Evolutionary conservation across 768 basidiomycete genomes (phyloP).

Genomic region (Auriculariales sp.): DNA sequence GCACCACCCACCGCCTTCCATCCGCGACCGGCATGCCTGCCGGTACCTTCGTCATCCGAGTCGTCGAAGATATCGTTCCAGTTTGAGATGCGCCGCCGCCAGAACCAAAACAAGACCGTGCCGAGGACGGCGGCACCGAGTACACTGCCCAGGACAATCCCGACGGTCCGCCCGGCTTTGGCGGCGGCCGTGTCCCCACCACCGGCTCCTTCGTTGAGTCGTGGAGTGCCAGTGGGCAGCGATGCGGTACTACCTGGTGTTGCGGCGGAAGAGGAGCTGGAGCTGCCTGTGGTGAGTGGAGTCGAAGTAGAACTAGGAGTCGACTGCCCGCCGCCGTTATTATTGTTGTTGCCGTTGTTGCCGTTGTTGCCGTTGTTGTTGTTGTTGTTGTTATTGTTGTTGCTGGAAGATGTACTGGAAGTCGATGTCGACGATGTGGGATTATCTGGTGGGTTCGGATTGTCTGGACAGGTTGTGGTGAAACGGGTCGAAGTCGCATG

Average conservation of each 20-base stretch:
- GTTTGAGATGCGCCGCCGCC: background rate
- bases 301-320: background rate
- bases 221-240: background rate
- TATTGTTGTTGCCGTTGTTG: background rate
- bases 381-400: background rate
- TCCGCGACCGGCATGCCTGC: background rate
- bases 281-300: background rate
- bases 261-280: no score
- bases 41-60: background rate
- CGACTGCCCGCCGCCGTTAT: background rate
- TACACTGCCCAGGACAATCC: background rate
- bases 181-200: background rate
- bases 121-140: background rate
- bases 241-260: no score
- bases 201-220: background rate
- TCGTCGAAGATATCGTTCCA: conserved; percentile 1
- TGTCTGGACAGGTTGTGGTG: background rate
- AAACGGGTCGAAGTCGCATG: background rate
- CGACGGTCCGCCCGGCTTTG: background rate
- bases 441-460: background rate
- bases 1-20: background rate
- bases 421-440: background rate
- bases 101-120: background rate
- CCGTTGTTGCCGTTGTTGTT: background rate
- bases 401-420: background rate